Evolutionary conservation across 1,284 basidiomycete genomes (phyloP), one percentile per base, ranked within the genome.

Genomic region (Rhodotorula sp.): DNA sequence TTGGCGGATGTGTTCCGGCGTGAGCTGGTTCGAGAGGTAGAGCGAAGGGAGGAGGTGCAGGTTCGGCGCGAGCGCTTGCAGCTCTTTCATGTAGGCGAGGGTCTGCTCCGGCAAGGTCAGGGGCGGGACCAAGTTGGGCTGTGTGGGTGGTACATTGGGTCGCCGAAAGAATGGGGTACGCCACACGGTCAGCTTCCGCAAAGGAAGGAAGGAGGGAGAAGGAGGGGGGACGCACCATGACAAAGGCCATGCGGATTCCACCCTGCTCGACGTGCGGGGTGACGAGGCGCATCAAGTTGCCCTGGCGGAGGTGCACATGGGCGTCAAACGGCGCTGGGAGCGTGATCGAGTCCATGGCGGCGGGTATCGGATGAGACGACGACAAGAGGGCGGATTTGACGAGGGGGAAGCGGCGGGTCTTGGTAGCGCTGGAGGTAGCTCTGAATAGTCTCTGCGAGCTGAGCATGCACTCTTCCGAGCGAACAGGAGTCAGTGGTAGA

Each of bases 61-160:
- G 58, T 84, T 80, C 12, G 92, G 87, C 56, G 93, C 91, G 70
- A 97, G 88, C 49, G 81, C 82, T 78, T 91, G 83, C 26, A 99
- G 86, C 60, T 87, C 82, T 8, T 85, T 82, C 78, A 90, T 88
- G 84, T 99, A 99, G 60, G 85, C 84, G 56, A 95, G 78, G 1
- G 94, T 94, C 76, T 89, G 87, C 44, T 89, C 88, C 5, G 93
- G 90, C 14, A 86, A 90, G 1, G 90, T 94, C 77, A 99, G 87
- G 3, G 96, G 96, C 37, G 96, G 96, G 65, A 88, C 88, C 56
- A 96, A 86, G 82, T 99, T 99, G 70, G 96, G 96, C 93, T 95
- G 74, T 57, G 42, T 26, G 48, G 44, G 29, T 48, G 29, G 48
- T 56, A 10, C 29, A 37, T 56, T 56, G 22, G 22, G 22, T 29